A percentile compares a stretch with the other conserved stretches of the same genome.
phyloP scores from a whole-genome alignment of 2,329 filamentous ascomycete species.

The Neofusicoccum parvum region DNA sequence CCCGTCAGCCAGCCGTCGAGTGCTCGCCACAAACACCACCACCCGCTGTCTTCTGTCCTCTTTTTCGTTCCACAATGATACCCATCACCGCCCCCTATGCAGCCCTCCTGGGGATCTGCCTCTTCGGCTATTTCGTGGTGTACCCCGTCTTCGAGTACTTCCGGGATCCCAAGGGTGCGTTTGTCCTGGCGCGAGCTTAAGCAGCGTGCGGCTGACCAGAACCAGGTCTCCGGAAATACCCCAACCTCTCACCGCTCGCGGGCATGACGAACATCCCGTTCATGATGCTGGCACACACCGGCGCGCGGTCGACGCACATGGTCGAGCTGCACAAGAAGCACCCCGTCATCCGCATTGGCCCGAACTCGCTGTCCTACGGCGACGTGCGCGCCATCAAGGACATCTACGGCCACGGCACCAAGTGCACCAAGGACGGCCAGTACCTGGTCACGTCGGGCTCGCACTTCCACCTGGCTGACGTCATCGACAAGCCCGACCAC shows the following conservation, averaged over 20 bases:
- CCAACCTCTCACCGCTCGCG: conserved; percentile 49
- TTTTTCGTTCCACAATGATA: not conserved
- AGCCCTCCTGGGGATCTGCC: conserved; percentile 27
- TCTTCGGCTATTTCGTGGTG: conserved; percentile 42
- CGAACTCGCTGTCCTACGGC: conserved; percentile 36
- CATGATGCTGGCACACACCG: conserved; percentile 48
- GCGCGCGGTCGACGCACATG: conserved; percentile 48
- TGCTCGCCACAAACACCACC: not conserved
- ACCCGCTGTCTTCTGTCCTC: not conserved
- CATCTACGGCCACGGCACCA: conserved; percentile 28
- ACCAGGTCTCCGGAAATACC: conserved; percentile 50
- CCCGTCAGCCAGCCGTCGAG: not conserved
- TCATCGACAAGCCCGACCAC: conserved; percentile 27
- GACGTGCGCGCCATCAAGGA: conserved; percentile 44
- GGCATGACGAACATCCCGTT: conserved; percentile 53
- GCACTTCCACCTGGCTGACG: conserved; percentile 53
- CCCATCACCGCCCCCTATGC: conserved; percentile 28
- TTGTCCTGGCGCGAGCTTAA: not conserved
- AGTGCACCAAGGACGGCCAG: conserved; percentile 30
- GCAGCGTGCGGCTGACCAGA: not conserved
- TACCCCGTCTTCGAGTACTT: conserved; percentile 48
- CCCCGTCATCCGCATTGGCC: conserved; percentile 43
- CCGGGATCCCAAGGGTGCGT: conserved; percentile 46
- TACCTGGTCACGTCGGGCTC: conserved; percentile 46
- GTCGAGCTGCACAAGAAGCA: conserved; percentile 50